Base-by-base conservation (phyloP, 495 filamentous ascomycete genomes). In the Neurospora discreta region DNA sequence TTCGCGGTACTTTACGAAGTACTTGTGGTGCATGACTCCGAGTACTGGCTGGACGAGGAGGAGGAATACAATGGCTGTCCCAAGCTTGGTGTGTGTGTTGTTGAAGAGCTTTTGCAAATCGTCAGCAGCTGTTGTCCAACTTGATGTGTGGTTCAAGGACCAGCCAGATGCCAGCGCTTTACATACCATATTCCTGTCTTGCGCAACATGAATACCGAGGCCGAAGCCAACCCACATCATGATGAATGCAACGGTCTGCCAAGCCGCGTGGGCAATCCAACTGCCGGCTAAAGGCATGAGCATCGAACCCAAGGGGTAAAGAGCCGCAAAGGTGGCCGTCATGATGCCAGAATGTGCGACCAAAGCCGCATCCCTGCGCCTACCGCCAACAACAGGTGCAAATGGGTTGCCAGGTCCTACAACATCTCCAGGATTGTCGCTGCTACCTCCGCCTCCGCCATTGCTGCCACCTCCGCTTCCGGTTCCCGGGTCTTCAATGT, bases 31-130 rank as follows among this genome's bases (percentile, higher is more conserved):
- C 4, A 90, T 16, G 1, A 85, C 75, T 23, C 91, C 92, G 46
- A 91, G 82, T 5, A 86, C 75, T 5, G 89, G 90, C 77, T 94
- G 92, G 44, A 93, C 76, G 18, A 85, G 77, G n/a, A 91, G 74
- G 18, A 91, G 78, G 9, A 72, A 78, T 11, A 89, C 75, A 16
- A 93, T 82, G 38, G 90, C 81, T 5, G 88, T 84, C 20, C 92
- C 92, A 71, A 93, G 73, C 69, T 80, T 75, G 60, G 82, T 83
- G 71, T 87, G 86, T 0, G 77, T 74, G 13, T 81, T 75, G 69
- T 76, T 75, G 74, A 83, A 83, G 68, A 82, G 74, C 83, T 84
- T 60, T 30, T 5, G 38, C 3, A 13, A 36, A 9, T 10, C 58
- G 75, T 79, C 20, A 75, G 68, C 36, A 41, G 69, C 6, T 3